Evolutionary conservation across 805 yeast genomes (phyloP).

Genomic region (Tetrapisispora taiwanensis): DNA sequence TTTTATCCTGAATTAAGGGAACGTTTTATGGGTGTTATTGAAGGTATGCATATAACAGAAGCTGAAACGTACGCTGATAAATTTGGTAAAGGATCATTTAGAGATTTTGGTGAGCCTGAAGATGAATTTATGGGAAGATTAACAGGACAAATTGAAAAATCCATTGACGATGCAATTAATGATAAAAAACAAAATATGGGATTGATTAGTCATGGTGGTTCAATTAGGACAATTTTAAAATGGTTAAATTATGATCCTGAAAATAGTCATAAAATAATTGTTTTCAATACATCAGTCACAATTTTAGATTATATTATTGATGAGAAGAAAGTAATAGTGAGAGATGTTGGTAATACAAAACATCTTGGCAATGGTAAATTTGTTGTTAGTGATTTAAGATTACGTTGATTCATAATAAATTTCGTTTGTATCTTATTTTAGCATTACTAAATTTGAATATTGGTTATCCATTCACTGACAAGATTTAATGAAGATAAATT

Average conservation of each 20-base stretch:
- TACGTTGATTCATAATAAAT: constrained; percentile 27
- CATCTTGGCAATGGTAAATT: constrained; percentile 53
- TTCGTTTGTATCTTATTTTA: no score
- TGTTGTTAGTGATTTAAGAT: constrained; percentile 38
- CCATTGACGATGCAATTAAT: constrained; percentile 30
- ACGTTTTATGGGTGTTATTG: constrained; percentile 67
- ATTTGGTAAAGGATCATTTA: constrained; percentile 46
- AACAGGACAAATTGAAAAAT: constrained; percentile 34
- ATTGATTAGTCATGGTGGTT: constrained; percentile 74
- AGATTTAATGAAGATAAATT: no score
- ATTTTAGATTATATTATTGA: constrained; percentile 45
- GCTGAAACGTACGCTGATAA: constrained; percentile 43
- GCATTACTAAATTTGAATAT: no score
- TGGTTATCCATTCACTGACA: no score
- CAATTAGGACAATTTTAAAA: constrained; percentile 50
- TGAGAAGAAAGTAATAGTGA: constrained; percentile 35
- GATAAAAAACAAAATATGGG: constrained; percentile 38
- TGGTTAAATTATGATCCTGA: constrained; percentile 38
- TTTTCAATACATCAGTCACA: constrained; percentile 68
- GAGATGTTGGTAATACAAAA: constrained; percentile 52
- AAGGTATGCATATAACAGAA: constrained; percentile 61
- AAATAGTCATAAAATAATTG: constrained; percentile 38
- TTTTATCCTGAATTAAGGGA: constrained; percentile 49
- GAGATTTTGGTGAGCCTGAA: constrained; percentile 56
- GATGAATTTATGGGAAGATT: constrained; percentile 41